phyloP scores from a whole-genome alignment of 2,329 filamentous ascomycete species.

The Aureobasidium subglaciale region DNA sequence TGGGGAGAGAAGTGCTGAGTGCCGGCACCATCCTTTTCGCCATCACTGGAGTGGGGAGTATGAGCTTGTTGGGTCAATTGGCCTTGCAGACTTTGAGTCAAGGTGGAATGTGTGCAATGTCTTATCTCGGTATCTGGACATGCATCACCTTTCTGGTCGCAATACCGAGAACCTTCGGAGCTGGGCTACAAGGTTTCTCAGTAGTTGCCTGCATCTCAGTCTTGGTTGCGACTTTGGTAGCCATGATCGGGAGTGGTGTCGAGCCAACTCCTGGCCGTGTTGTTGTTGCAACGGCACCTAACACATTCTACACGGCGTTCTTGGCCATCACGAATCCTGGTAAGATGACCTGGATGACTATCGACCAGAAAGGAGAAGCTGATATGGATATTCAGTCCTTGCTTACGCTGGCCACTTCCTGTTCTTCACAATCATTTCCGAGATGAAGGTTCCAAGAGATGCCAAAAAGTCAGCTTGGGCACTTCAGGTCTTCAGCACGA shows the following conservation, averaged over 20 bases:
- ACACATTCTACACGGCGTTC: conserved; percentile 40
- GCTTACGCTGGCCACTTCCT: conserved; percentile 46
- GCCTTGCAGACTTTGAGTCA: conserved; percentile 42
- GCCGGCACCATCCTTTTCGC: conserved; percentile 47
- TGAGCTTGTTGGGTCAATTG: conserved; percentile 47
- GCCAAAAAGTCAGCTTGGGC: conserved; percentile 47
- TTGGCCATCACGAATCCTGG: conserved; percentile 43
- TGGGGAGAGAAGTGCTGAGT: conserved; percentile 19
- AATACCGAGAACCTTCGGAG: conserved; percentile 36
- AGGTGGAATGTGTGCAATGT: conserved; percentile 38
- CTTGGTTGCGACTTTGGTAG: conserved; percentile 43
- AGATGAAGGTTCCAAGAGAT: conserved; percentile 46
- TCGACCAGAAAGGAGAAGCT: not conserved
- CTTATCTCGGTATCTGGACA: conserved; percentile 42
- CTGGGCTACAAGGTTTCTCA: not conserved
- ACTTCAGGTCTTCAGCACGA: conserved; percentile 44
- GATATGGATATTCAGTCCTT: conserved; percentile 32
- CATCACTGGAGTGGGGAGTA: conserved; percentile 44
- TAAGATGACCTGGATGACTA: not conserved
- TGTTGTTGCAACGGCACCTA: conserved; percentile 33
- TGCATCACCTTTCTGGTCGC: conserved; percentile 33
- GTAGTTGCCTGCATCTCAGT: not conserved
- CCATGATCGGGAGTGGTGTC: conserved; percentile 44
- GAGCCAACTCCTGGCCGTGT: conserved; percentile 33
- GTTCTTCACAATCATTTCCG: conserved; percentile 48